Conservation (phyloP, 108 stramenopile species). For the Nannochloropsis oceanica region DNA sequence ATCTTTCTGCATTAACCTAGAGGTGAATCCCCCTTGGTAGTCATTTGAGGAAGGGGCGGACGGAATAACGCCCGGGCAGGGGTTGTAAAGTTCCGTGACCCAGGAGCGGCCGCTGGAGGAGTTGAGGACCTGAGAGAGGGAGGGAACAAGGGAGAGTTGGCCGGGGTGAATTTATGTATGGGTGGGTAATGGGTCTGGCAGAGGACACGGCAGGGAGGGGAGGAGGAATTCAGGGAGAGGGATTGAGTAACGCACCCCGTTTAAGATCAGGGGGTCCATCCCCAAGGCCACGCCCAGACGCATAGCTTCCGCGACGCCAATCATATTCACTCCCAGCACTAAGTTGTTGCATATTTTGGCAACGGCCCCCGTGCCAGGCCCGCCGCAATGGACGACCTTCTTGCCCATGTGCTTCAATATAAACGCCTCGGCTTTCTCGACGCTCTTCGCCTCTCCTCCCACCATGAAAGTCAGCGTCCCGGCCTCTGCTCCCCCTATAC, state of each 20-base stretch:
- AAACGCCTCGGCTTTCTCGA: slow-evolving; percentile 32
- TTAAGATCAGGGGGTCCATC: slow-evolving; percentile 54
- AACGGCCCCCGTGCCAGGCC: slow-evolving; percentile 55
- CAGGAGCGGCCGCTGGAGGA: slow-evolving; percentile 71
- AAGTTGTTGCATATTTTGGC: slow-evolving; percentile 82
- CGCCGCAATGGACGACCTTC: slow-evolving; percentile 57
- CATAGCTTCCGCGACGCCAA: slow-evolving; percentile 74
- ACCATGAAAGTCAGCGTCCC: slow-evolving; percentile 81
- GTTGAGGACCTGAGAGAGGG: slow-evolving; percentile 49
- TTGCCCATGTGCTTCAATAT: slow-evolving; percentile 59
- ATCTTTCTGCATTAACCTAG: slow-evolving; percentile 9
- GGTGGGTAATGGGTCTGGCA: too few species aligned
- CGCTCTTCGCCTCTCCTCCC: slow-evolving; percentile 41
- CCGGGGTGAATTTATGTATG: too few species aligned
- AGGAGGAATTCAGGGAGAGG: slow-evolving; percentile 11
- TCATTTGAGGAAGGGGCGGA: slow-evolving; percentile 10
- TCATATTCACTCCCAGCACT: slow-evolving; percentile 67
- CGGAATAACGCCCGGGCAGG: slow-evolving; percentile 57
- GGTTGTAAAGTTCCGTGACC: slow-evolving; percentile 70
- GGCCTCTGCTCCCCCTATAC: slow-evolving; percentile 59
- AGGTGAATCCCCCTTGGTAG: slow-evolving; percentile 1
- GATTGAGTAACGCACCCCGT: background rate
- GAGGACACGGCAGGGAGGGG: too few species aligned
- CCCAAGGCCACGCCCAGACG: slow-evolving; percentile 61
- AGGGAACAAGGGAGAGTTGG: too few species aligned